Percentiles rank a stretch among this genome's conserved stretches.
Conservation (phyloP, 192 early-diverging fungal genomes). For the Chytriomyces sp. region DNA sequence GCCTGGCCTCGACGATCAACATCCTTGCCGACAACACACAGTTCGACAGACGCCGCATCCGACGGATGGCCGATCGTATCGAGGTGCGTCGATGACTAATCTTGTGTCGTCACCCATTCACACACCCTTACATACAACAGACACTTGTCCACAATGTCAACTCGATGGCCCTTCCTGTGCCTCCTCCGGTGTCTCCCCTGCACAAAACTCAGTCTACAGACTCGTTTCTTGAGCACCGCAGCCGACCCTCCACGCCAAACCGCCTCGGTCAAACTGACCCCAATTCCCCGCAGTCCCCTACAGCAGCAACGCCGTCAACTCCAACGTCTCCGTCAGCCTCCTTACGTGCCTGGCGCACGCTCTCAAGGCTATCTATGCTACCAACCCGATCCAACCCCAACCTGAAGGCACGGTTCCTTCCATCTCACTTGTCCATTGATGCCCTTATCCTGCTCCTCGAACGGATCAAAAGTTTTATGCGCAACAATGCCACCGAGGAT, state of each 20-base stretch:
- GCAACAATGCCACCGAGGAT: conserved; percentile 9
- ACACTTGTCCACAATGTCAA: no score
- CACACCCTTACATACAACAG: no score
- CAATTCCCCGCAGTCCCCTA: conserved; percentile 15
- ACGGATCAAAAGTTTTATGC: conserved; percentile 36
- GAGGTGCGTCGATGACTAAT: conserved; percentile 15
- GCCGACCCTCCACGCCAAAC: not conserved
- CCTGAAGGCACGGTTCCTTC: not conserved
- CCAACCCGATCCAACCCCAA: not conserved
- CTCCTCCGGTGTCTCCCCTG: no score
- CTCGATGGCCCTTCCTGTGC: no score
- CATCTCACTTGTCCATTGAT: not conserved
- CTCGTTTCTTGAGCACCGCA: no score
- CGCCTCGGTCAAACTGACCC: not conserved
- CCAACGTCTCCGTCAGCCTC: conserved; percentile 22
- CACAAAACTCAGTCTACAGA: no score
- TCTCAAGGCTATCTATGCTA: not conserved
- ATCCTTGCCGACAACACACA: conserved; percentile 5
- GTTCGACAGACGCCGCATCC: conserved; percentile 15
- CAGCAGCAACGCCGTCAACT: not conserved
- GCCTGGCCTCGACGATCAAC: conserved; percentile 23
- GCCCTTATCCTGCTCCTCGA: conserved; percentile 28
- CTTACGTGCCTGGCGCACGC: not conserved
- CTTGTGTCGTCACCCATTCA: no score
- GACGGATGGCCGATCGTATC: conserved; percentile 25